Percentiles rank a stretch among this genome's conserved stretches.
Conservation (phyloP, 441 rosid genomes). For the Populus hybrid region DNA sequence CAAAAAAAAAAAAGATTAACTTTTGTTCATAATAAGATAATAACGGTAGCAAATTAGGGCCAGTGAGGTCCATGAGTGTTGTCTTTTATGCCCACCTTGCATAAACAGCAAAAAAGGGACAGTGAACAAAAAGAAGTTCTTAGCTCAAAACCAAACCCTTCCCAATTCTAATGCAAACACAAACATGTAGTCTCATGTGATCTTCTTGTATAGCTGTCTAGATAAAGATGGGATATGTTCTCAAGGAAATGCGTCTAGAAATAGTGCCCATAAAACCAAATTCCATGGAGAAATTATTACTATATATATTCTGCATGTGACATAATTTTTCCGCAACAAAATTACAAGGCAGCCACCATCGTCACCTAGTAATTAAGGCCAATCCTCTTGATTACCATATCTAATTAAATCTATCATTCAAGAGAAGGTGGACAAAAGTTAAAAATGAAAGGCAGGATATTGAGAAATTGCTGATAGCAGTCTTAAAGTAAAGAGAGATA, state of each 20-base stretch:
- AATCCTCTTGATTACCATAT: not conserved
- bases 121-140: not conserved
- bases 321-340: not conserved
- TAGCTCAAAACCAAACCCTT: not conserved
- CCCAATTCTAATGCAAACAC: not conserved
- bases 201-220: slow-evolving; percentile 21
- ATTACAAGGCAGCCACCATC: not conserved
- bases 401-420: not conserved
- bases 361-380: not conserved
- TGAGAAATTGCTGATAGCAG: not conserved
- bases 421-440: not conserved
- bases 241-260: not conserved
- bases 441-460: not conserved
- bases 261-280: too few species aligned
- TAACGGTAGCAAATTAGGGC: not conserved
- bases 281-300: too few species aligned
- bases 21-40: slow-evolving; percentile 10
- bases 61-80: slow-evolving; percentile 3
- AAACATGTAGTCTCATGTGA: slow-evolving; percentile 10
- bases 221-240: slow-evolving; percentile 27
- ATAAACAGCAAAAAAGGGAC: slow-evolving; percentile 6
- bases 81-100: slow-evolving; percentile 9
- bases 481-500: not conserved
- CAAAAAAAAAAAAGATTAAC: not conserved
- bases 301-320: slow-evolving; percentile 18